Percentiles rank a stretch among this genome's conserved stretches.
Evolutionary conservation across 2,329 filamentous ascomycete species (phyloP).

Genomic region (Anisogramma anomala): DNA sequence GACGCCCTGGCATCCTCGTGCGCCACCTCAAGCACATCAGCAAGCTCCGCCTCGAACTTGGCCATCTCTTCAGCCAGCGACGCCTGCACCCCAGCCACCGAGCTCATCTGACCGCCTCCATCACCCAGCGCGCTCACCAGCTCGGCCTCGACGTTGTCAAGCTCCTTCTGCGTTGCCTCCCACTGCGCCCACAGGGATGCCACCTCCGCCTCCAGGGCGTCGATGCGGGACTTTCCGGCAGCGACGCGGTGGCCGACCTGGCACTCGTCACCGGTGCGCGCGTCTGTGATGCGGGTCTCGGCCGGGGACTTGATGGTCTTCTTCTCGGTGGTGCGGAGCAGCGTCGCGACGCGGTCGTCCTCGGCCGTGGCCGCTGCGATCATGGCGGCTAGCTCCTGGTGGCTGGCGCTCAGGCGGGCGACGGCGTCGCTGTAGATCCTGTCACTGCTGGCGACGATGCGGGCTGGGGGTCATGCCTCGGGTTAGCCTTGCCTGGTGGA

Average conservation of each 20-base stretch:
- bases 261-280: background rate
- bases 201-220: conserved; percentile 13
- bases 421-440: conserved; percentile 3
- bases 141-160: conserved; percentile 20
- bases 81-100: background rate
- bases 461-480: background rate
- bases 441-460: conserved; percentile 2
- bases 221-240: conserved; percentile 12
- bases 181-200: conserved; percentile 19
- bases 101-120: background rate
- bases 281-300: conserved; percentile 1
- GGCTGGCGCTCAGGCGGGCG: background rate
- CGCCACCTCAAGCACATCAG: conserved; percentile 2
- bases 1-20: conserved; percentile 7
- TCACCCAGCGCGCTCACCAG: background rate
- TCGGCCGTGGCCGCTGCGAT: background rate
- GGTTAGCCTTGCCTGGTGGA: background rate
- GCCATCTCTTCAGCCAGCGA: conserved; percentile 7
- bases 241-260: conserved; percentile 9
- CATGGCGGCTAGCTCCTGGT: background rate
- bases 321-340: conserved; percentile 4
- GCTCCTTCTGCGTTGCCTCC: conserved; percentile 31
- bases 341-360: conserved; percentile 3
- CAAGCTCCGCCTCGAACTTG: conserved; percentile 2
- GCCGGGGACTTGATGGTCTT: conserved; percentile 3